Percentiles rank a stretch among this genome's conserved stretches.
phyloP scores from a whole-genome alignment of 1,284 basidiomycete genomes.

The Tilletia indica region DNA sequence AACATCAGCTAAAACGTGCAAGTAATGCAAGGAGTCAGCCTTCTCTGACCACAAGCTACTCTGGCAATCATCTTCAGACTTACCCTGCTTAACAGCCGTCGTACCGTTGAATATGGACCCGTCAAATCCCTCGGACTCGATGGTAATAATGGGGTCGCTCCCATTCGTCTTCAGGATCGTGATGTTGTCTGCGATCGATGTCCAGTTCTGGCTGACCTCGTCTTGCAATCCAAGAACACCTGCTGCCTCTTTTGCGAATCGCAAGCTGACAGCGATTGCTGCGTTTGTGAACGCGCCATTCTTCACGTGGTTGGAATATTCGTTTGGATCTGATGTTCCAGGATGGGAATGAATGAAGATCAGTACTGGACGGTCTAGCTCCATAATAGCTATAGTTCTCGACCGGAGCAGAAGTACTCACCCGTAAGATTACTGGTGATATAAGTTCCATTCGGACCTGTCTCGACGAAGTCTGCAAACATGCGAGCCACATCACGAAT shows the following conservation, averaged over 20 bases:
- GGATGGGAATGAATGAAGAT: background rate
- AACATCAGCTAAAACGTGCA: slow-evolving; percentile 32
- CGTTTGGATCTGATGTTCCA: slow-evolving; percentile 25
- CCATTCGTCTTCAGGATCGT: slow-evolving; percentile 23
- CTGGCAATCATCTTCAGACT: background rate
- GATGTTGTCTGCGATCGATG: slow-evolving; percentile 29
- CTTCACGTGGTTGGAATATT: slow-evolving; percentile 34
- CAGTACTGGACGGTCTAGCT: background rate
- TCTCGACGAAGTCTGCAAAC: slow-evolving; percentile 37
- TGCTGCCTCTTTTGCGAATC: slow-evolving; percentile 28
- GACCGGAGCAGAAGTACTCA: slow-evolving; percentile 14
- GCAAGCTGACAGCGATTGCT: slow-evolving; percentile 31
- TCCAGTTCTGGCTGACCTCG: slow-evolving; percentile 31
- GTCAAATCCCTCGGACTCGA: slow-evolving; percentile 38
- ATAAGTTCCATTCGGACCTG: slow-evolving; percentile 27
- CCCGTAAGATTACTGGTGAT: slow-evolving; percentile 32
- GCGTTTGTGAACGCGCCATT: slow-evolving; percentile 39
- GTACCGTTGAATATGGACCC: slow-evolving; percentile 29
- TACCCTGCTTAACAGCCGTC: slow-evolving; percentile 38
- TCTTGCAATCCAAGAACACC: slow-evolving; percentile 23
- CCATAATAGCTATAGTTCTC: too few species aligned
- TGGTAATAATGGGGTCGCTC: slow-evolving; percentile 29
- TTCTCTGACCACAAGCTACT: too few species aligned
- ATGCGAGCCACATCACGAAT: slow-evolving; percentile 34
- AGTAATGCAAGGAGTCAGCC: too few species aligned